A percentile compares a stretch with the other conserved stretches of the same genome.
Evolutionary conservation across 495 filamentous ascomycete species (phyloP).

Genomic region (Lophium mytilinum): DNA sequence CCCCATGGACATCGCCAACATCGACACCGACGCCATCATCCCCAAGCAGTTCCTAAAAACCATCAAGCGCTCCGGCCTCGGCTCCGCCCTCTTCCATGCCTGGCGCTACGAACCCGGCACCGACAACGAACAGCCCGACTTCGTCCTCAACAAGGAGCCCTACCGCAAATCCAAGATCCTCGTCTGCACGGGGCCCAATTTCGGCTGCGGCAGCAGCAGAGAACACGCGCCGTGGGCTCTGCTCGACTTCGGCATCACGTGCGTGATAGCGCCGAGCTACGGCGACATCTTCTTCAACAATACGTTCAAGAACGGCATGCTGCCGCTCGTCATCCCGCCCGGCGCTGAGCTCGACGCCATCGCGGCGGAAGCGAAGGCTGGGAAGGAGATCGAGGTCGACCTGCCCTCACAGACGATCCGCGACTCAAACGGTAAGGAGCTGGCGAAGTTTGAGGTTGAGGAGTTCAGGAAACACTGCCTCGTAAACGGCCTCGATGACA

Average conservation of each 20-base stretch:
- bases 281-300: constrained; percentile 99
- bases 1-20: constrained; percentile 77
- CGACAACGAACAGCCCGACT: constrained; percentile 65
- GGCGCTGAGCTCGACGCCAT: constrained; percentile 57
- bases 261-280: constrained; percentile 84
- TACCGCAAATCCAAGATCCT: constrained; percentile 84
- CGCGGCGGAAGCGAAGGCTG: constrained; percentile 70
- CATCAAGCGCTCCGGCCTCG: constrained; percentile 94
- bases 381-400: constrained; percentile 84
- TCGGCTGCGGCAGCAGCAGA: constrained; percentile 87
- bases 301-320: constrained; percentile 99
- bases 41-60: constrained; percentile 99
- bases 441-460: constrained; percentile 79
- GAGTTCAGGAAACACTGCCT: constrained; percentile 90
- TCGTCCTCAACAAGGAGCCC: constrained; percentile 83
- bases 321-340: constrained; percentile 72
- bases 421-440: constrained; percentile 58
- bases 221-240: constrained; percentile 98
- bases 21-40: constrained; percentile 98
- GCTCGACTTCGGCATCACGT: constrained; percentile 91
- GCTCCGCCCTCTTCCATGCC: constrained; percentile 76
- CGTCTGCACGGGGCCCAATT: constrained; percentile 88
- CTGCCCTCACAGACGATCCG: constrained; percentile 79
- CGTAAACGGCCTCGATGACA: constrained; percentile 91
- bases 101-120: constrained; percentile 63